Evolutionary conservation across 2,329 filamentous ascomycete genomes (phyloP), one percentile per base, ranked within the genome.

Genomic region (Apiospora kogelbergensis): DNA sequence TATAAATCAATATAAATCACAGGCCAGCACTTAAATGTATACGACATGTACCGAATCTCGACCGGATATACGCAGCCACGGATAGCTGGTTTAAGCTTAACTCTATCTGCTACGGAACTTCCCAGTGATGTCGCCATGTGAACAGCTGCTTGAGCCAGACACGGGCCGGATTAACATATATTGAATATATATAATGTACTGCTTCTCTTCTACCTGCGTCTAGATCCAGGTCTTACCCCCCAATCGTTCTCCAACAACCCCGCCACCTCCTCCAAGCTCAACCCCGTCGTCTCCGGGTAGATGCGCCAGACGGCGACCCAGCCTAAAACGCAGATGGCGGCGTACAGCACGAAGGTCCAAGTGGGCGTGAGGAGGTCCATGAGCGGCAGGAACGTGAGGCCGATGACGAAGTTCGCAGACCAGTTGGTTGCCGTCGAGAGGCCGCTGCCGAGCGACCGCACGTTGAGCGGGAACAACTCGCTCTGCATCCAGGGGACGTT

Each of bases 401-500:
- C 95, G 1, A 98, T 86, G 22, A 96, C 79, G 70, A 97, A 96
- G 78, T 98, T 98, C 30, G 91, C 90, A 4, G 86, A 88, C 95
- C 95, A 98, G 76, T 89, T 98, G 7, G 93, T 97, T 6, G 90
- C 91, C 9, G 95, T 95, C 1, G 91, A 88, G 6, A 93, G 79
- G 0, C 90, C 90, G 69, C 90, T 93, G 37, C 93, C 93, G 1
- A 93, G 80, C 5, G 90, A 90, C 65, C 93, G 89, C 63, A 94
- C 92, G 40, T 86, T 85, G 64, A 95, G 84, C 0, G 94, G 92
- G 77, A 98, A 98, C 41, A 97, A 87, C 81, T 98, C 95, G 74
- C 91, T 93, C 81, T 97, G 95, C 86, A 97, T 95, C 95, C 95
- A 98, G 0, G 95, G 95, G 2, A 98, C 94, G 74, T 94, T 97